Base-by-base conservation (phyloP, 2,329 filamentous ascomycete species). In the Fusarium sp. region DNA sequence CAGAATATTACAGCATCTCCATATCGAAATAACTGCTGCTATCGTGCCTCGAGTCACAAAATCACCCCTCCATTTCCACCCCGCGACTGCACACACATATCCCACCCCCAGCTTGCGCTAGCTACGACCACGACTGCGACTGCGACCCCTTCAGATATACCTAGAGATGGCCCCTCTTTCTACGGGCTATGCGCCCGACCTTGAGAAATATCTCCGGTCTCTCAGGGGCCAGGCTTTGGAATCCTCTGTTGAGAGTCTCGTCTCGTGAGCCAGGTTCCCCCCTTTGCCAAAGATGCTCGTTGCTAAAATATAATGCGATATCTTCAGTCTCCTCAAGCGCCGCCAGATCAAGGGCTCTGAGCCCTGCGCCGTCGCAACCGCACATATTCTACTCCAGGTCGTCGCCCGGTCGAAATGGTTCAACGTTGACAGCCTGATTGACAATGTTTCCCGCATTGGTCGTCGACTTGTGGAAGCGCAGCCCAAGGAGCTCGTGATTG, bases 341-440 rank as follows among this genome's bases (percentile, higher is more conserved):
- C 86, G 94, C 72, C 95, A 98, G 77, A 97, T 99, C 74, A 88
- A 88, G 64, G 93, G 93, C 69, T 93, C 94, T 45, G 89, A 96
- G 78, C 88, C 92, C 77, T 97, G 94, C 80, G 96, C 96, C 57
- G 89, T 96, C 60, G 94, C 94, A 63, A 98, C 95, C 4, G 92
- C 94, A 21, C 91, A 96, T 73, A 89, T 98, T 26, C 88, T 99
- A 42, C 87, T 94, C 50, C 91, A 93, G 63, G 92, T 97, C 21
- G 92, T 99, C 50, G 92, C 92, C 32, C 89, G 89, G 67, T 91
- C 91, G 71, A 92, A 90, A 77, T 94, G 91, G 81, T 85, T 86
- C 63, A 91, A 95, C 77, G 90, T 94, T 45, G 87, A 89, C 48
- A 89, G 90, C 73, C 88, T 99, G 49, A 88, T 98, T 60, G 87